Evolutionary conservation across 257 asterid species (phyloP), one percentile per base, ranked within the genome.

Genomic region (Jacaranda copaia): DNA sequence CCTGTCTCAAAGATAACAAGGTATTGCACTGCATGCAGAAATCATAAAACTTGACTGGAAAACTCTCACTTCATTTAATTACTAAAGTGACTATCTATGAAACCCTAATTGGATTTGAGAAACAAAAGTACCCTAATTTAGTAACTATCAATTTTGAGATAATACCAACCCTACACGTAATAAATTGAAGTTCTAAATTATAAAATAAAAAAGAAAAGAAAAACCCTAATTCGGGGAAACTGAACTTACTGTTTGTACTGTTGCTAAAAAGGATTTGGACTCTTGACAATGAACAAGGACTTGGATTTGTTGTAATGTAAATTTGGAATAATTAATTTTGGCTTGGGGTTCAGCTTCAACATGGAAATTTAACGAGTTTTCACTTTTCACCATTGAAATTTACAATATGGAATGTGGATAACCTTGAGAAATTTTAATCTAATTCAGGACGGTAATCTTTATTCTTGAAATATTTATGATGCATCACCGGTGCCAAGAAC

Each of bases 1-100:
- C 88, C 67, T 91, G 96, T 85, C 94, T 91, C 92, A 87, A 83
- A 74, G 94, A 89, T 14, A 89, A 87, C 84, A 91, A 91, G 96
- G 96, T 91, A 91, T 82, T 73, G 74, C 72, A 45, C 57, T 43
- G 74, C 66, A 48, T 59, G 56, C 75, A 63, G 79, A 86, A 87
- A 65, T 75, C 82, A 75, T 84, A 87, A 63, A 65, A 70, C 73
- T 18, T 56, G 46, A 68, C 68, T 25, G 62, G 56, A 32, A 68
- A 69, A 36, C 12, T 70, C 25, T 10, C 52, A 42, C 40, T 45
- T 56, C 42, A 67, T 56, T 70, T 4, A 16, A 20, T 68, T 43
- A 35, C 5, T 10, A 6, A 72, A 72, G 12, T 7, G 25, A 12
- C 18, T 52, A 52, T 13, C 19, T 52, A 13, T 14, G 19, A 52